Percentiles rank a stretch among this genome's conserved stretches.
Evolutionary conservation across 208 protist species (phyloP).

Genomic region (Acanthamoeba lenticulata): DNA sequence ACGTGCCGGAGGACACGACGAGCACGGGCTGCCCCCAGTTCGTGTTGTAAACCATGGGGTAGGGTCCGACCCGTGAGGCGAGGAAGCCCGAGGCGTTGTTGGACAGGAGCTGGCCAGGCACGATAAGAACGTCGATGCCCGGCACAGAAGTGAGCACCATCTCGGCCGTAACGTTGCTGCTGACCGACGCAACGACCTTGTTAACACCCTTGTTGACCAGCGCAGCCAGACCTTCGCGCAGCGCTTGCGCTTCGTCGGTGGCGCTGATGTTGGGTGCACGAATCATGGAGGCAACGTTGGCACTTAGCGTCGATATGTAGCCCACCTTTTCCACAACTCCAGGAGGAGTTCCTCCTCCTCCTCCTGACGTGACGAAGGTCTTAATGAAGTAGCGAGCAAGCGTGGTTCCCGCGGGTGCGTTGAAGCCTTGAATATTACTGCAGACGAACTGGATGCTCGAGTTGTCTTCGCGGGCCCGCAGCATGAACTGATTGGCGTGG

Average conservation of each 20-base stretch:
- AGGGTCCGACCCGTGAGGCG: not conserved
- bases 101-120: not conserved
- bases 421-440: conserved; percentile 16
- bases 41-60: not conserved
- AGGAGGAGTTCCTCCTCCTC: not conserved
- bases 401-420: not conserved
- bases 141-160: conserved; percentile 1
- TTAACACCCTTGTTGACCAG: conserved; percentile 7
- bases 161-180: not conserved
- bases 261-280: not conserved
- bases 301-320: not conserved
- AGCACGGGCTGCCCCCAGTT: conserved; percentile 41
- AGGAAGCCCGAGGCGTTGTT: not conserved
- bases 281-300: conserved; percentile 9
- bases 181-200: conserved; percentile 44
- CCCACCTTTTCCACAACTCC: not conserved
- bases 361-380: not conserved
- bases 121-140: conserved; percentile 57
- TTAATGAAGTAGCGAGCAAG: not conserved
- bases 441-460: not conserved
- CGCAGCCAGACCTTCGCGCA: not conserved
- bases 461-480: not conserved
- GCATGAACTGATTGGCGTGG: conserved; percentile 14
- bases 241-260: not conserved
- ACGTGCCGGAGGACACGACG: conserved; percentile 19